phyloP scores from a whole-genome alignment of 441 rosid species.

The Sinapis alba region DNA sequence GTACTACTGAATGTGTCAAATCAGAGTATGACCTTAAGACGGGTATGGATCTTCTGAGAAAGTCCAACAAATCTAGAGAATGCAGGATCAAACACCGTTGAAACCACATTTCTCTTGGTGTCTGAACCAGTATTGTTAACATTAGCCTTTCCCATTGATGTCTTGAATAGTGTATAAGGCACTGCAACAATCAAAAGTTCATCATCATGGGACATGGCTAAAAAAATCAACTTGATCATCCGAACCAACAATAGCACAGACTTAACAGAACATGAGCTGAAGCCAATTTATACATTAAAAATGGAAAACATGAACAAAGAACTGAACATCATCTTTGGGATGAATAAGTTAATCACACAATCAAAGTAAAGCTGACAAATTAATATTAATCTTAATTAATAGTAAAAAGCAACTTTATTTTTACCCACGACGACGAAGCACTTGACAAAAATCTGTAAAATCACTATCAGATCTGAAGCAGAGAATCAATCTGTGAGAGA shows the following conservation, averaged over 20 bases:
- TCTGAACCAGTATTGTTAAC: constrained; percentile 25
- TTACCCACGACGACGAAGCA: constrained; percentile 5
- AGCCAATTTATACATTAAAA: background rate
- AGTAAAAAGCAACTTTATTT: constrained; percentile 1
- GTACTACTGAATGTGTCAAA: background rate
- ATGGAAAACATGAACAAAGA: background rate
- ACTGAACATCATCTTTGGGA: background rate
- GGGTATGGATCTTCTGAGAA: constrained; percentile 43
- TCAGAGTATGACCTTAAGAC: constrained; percentile 54
- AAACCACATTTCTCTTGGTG: constrained; percentile 40
- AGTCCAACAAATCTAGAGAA: constrained; percentile 51
- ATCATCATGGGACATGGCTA: constrained; percentile 1
- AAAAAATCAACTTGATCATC: constrained; percentile 1
- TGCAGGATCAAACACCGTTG: constrained; percentile 59
- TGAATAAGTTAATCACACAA: constrained; percentile 12
- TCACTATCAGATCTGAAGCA: constrained; percentile 25
- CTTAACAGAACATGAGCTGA: constrained; percentile 12
- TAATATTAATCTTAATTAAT: background rate
- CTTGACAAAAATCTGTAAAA: constrained; percentile 15
- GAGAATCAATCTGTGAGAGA: background rate
- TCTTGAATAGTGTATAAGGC: background rate
- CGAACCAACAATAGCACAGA: constrained; percentile 6
- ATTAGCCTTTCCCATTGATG: constrained; percentile 27
- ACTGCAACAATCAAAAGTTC: background rate
- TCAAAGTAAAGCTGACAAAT: background rate